These are phyloP conservation scores for Amphirosellinia nigrospora DNA, from an alignment of 495 filamentous ascomycete genomes.

Conservation along the genomic window DNA sequence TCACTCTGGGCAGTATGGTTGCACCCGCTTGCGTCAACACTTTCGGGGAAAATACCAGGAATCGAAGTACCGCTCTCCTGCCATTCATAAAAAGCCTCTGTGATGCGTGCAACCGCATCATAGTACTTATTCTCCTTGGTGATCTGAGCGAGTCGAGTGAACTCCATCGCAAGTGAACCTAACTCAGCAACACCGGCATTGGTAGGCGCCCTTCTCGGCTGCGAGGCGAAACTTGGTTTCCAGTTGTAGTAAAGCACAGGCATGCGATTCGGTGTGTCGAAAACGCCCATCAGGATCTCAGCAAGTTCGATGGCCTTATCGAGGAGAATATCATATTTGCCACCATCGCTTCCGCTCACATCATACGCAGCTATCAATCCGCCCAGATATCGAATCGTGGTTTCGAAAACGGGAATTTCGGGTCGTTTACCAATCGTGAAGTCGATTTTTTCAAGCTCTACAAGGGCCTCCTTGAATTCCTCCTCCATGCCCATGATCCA, in stretches of 20 bases:
- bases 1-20: slow-evolving; percentile 49
- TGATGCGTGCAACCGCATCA: slow-evolving; percentile 92
- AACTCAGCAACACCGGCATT: slow-evolving; percentile 79
- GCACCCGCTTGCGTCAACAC: slow-evolving; percentile 73
- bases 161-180: slow-evolving; percentile 91
- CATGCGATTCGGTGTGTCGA: slow-evolving; percentile 98
- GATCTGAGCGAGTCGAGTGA: slow-evolving; percentile 90
- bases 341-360: slow-evolving; percentile 64
- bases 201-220: slow-evolving; percentile 68
- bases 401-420: slow-evolving; percentile 84
- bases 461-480: slow-evolving; percentile 86
- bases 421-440: slow-evolving; percentile 73
- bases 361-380: slow-evolving; percentile 86
- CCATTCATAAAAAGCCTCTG: slow-evolving; percentile 79
- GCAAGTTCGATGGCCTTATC: slow-evolving; percentile 89
- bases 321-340: slow-evolving; percentile 67
- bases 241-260: slow-evolving; percentile 86
- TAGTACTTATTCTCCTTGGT: slow-evolving; percentile 90
- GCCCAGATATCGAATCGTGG: slow-evolving; percentile 85
- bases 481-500: slow-evolving; percentile 95
- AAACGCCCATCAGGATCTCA: slow-evolving; percentile 87
- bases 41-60: slow-evolving; percentile 83
- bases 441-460: slow-evolving; percentile 80
- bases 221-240: slow-evolving; percentile 69
- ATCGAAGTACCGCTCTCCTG: slow-evolving; percentile 73